Percentiles rank a stretch among this genome's conserved stretches.
These are phyloP conservation scores for Arthrobotrys megalospora DNA, from an alignment of 2,329 filamentous ascomycete genomes.

Conservation along the genomic window DNA sequence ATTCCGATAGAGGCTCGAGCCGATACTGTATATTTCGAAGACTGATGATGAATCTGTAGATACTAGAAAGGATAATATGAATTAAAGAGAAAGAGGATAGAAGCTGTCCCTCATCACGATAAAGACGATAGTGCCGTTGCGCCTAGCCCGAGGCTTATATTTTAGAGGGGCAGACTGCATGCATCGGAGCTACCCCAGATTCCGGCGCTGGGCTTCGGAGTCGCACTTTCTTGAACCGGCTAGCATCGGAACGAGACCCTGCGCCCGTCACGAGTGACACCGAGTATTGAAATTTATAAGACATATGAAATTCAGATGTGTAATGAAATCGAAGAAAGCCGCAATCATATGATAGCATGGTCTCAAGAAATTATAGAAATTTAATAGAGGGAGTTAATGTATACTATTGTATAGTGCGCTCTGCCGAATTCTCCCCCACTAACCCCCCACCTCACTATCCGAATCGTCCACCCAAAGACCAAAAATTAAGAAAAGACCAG, in stretches of 20 bases:
- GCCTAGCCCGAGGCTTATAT: conserved; percentile 36
- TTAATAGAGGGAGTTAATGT: conserved; percentile 4
- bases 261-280: conserved; percentile 26
- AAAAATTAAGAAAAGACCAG: conserved; percentile 23
- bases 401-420: conserved; percentile 13
- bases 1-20: not conserved
- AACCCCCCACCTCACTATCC: conserved; percentile 21
- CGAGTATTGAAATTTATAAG: not conserved
- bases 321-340: not conserved
- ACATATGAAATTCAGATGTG: conserved; percentile 19
- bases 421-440: conserved; percentile 13
- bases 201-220: conserved; percentile 47
- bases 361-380: conserved; percentile 1
- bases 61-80: not conserved
- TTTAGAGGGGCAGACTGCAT: conserved; percentile 41
- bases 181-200: conserved; percentile 61
- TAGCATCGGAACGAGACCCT: conserved; percentile 60
- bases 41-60: not conserved
- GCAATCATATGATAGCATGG: conserved; percentile 26
- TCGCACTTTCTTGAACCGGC: conserved; percentile 56
- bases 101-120: conserved; percentile 1
- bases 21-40: not conserved
- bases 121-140: conserved; percentile 13
- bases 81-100: conserved; percentile 14
- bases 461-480: not conserved